Conservation (phyloP, 305 asterid species). For the Withania somnifera region DNA sequence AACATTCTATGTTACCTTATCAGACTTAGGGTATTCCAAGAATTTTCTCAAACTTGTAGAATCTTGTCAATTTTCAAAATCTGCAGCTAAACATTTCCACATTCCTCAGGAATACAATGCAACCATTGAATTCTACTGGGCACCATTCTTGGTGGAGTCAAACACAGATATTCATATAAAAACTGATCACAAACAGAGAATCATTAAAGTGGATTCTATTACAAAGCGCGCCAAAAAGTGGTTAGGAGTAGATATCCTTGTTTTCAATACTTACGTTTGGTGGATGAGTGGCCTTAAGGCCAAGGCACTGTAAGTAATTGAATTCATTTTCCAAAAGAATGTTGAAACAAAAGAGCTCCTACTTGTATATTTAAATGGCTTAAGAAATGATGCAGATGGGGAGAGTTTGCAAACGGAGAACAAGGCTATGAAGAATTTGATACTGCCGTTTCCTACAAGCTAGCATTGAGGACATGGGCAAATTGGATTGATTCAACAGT, state of each 20-base stretch:
- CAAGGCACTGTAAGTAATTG: slow-evolving; percentile 46
- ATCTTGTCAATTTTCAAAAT: not conserved
- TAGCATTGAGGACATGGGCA: slow-evolving; percentile 83
- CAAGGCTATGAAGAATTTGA: slow-evolving; percentile 69
- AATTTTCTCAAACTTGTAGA: not conserved
- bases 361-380: not conserved
- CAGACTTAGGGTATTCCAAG: not conserved
- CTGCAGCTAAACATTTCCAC: not conserved
- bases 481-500: slow-evolving; percentile 85
- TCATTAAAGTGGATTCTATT: slow-evolving; percentile 67
- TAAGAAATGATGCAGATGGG: slow-evolving; percentile 44
- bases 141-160: slow-evolving; percentile 83
- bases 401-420: slow-evolving; percentile 68
- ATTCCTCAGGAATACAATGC: slow-evolving; percentile 60
- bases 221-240: slow-evolving; percentile 67
- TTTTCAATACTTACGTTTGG: slow-evolving; percentile 87
- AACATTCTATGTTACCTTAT: too few relatives aligned
- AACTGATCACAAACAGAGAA: slow-evolving; percentile 57
- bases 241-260: slow-evolving; percentile 63
- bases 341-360: not conserved
- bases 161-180: slow-evolving; percentile 59
- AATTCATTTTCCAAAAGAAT: not conserved
- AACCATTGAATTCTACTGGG: slow-evolving; percentile 87
- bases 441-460: slow-evolving; percentile 46
- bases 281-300: slow-evolving; percentile 79